Base-by-base conservation (phyloP, 2,329 filamentous ascomycete species). In the Pseudogymnoascus sp. region DNA sequence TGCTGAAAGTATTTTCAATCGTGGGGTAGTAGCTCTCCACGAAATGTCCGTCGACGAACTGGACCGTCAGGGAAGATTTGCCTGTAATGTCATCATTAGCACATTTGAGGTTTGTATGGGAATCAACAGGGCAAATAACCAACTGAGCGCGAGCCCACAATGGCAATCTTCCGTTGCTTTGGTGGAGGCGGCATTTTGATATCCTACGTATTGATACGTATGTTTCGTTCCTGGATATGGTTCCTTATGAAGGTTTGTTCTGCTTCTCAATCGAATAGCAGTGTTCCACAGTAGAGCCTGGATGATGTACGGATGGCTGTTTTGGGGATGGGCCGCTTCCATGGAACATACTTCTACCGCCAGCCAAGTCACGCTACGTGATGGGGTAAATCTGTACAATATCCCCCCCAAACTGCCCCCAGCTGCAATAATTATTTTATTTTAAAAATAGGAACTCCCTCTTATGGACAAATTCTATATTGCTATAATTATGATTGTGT, bases 1-100 rank as follows among this genome's bases (percentile, higher is more conserved):
- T 96, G 80, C 89, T 95, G 75, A 99, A 99, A 2, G 93, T 97
- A 76, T 97, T 99, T 77, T 99, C 94, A 72, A 99, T 97, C 42
- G 94, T 99, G 37, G 94, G 94, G 76, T 99, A 99, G 78, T 99
- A 99, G 76, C 90, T 95, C 77, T 99, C 94, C 73, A 99, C 93
- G 74, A 99, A 99, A 78, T 96, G 92, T 66, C 92, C 92, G 75
- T 99, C 94, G 73, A 97, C 93, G 73, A 94, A 97, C 74, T 93
- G 93, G 59, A 97, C 94, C 11, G 94, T 96, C 68, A 99, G 86
- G 62, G 93, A 97, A 21, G 92, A 97, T 82, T 99, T 99, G 77
- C 94, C 94, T 97, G 71, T 65, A 65, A 62, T 62, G 42, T 18
- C 50, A 56, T 56, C 50, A 60, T 40, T 33, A 56, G 50, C 37